Percentiles rank a stretch among this genome's conserved stretches.
Evolutionary conservation across 345 rosid genomes (phyloP).

Genomic region (Citrus mangshanensis): DNA sequence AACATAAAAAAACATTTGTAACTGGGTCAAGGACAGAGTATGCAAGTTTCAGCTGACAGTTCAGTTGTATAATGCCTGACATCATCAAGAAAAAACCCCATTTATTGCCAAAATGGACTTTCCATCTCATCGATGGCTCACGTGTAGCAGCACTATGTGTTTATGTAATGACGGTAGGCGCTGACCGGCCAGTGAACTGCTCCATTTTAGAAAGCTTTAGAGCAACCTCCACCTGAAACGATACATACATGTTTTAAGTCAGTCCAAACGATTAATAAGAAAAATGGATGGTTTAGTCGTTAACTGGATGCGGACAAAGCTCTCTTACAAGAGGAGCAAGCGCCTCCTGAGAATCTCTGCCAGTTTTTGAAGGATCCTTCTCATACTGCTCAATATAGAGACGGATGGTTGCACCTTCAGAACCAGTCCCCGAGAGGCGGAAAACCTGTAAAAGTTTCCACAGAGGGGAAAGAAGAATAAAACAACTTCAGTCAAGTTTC

Average conservation of each 20-base stretch:
- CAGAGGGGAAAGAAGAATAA: not conserved
- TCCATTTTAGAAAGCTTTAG: slow-evolving; percentile 89
- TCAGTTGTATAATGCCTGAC: not conserved
- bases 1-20: slow-evolving; percentile 2
- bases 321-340: slow-evolving; percentile 81
- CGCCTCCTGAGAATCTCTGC: slow-evolving; percentile 88
- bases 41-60: not conserved
- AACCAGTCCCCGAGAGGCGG: slow-evolving; percentile 99
- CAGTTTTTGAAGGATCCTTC: slow-evolving; percentile 85
- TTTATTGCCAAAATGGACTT: not conserved
- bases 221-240: slow-evolving; percentile 81
- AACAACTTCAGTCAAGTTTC: not conserved
- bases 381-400: slow-evolving; percentile 97
- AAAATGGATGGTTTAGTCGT: not conserved
- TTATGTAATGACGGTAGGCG: slow-evolving; percentile 94
- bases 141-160: not conserved
- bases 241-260: slow-evolving; percentile 15
- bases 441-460: slow-evolving; percentile 52
- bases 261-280: not conserved
- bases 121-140: not conserved
- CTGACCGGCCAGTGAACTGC: slow-evolving; percentile 88
- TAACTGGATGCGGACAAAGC: not conserved
- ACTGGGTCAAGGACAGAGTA: not conserved
- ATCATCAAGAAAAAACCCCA: not conserved
- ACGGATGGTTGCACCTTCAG: slow-evolving; percentile 97